phyloP scores from a whole-genome alignment of 2,329 filamentous ascomycete genomes.

The Pseudogymnoascus sp. region DNA sequence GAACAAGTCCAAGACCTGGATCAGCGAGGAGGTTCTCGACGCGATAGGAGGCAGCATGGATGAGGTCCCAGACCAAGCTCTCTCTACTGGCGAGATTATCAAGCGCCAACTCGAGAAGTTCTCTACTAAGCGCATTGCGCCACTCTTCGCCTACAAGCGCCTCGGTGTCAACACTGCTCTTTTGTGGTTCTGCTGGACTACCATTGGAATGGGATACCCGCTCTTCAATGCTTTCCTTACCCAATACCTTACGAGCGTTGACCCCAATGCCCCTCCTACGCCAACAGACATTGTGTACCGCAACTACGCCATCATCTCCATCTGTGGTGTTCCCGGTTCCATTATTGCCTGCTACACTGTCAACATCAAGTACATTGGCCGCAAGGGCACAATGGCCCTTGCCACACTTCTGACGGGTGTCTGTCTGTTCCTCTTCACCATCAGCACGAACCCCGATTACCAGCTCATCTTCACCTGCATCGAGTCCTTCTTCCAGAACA shows the following conservation, averaged over 20 bases:
- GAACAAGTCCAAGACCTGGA: conserved; percentile 63
- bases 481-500: conserved; percentile 65
- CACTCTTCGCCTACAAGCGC: conserved; percentile 52
- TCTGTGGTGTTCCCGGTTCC: conserved; percentile 69
- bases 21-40: conserved; percentile 62
- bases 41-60: conserved; percentile 39
- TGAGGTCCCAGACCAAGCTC: conserved; percentile 8
- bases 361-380: conserved; percentile 56
- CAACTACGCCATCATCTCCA: conserved; percentile 73
- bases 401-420: conserved; percentile 61
- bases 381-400: conserved; percentile 62
- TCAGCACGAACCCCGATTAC: conserved; percentile 45
- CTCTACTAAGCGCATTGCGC: conserved; percentile 56
- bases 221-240: conserved; percentile 89
- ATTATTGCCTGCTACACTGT: conserved; percentile 67
- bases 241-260: conserved; percentile 64
- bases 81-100: conserved; percentile 18
- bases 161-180: conserved; percentile 44
- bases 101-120: conserved; percentile 51
- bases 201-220: conserved; percentile 79
- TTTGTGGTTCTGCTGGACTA: conserved; percentile 74
- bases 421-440: conserved; percentile 55
- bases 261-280: conserved; percentile 27
- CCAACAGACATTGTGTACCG: conserved; percentile 53
- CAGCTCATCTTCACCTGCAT: conserved; percentile 61